Evolutionary conservation across 2,329 filamentous ascomycete genomes (phyloP).

Genomic region (Alternaria incomplexa): DNA sequence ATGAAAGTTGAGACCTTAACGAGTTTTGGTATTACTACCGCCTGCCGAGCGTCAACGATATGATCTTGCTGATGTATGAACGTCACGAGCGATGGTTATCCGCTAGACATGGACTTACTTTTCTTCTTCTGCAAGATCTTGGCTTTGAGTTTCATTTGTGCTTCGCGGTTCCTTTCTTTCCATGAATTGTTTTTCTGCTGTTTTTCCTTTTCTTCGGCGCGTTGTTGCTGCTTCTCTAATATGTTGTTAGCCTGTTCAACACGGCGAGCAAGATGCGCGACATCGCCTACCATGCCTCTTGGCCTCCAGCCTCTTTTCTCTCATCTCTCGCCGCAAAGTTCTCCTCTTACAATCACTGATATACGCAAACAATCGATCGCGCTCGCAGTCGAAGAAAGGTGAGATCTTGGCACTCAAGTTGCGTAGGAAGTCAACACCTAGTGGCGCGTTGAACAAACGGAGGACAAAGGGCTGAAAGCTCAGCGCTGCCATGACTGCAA

Average conservation of each 20-base stretch:
- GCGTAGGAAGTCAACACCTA: not conserved
- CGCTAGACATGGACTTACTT: not conserved
- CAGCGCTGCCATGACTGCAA: not conserved
- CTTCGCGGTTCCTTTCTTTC: not conserved
- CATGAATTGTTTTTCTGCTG: not conserved
- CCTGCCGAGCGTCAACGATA: not conserved
- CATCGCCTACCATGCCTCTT: not conserved
- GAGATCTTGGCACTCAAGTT: not conserved
- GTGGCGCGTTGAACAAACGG: not conserved
- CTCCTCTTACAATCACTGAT: not conserved
- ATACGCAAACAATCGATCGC: not conserved
- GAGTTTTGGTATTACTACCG: not conserved
- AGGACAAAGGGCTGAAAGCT: not conserved
- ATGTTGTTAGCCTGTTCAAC: not conserved
- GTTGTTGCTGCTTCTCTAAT: not conserved
- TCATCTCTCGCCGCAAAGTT: not conserved
- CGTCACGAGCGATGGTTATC: not conserved
- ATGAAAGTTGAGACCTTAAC: not conserved
- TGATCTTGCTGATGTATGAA: not conserved
- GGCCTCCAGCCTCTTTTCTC: not conserved
- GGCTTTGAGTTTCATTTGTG: not conserved
- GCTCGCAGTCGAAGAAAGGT: not conserved
- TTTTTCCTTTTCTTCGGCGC: not conserved
- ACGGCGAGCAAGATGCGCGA: not conserved
- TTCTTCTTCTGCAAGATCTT: not conserved